Base-by-base conservation (phyloP, 441 rosid species). In the Populus hybrid region DNA sequence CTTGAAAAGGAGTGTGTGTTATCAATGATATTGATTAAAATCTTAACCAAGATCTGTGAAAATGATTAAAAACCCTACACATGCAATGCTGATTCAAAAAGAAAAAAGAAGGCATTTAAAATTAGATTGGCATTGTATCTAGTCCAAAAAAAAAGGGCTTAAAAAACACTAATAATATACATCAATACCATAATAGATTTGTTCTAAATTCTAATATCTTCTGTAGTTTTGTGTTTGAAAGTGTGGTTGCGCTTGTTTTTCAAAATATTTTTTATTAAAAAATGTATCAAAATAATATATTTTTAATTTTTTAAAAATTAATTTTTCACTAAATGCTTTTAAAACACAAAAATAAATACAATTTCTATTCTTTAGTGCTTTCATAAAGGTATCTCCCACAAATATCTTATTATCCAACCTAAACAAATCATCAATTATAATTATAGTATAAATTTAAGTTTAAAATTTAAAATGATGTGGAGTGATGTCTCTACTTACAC, bases 381-480 rank as follows among this genome's bases (percentile, higher is more conserved):
- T 4, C 33, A 31, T 28, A 3, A 16, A 38, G 64, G 38, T 24
- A 69, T 68, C 67, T 35, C 20, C 26, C 23, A 68, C 69, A 4
- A 77, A 8, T 31, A 8, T 68, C n/a, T 28, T n/a, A 29, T 40
- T 26, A 26, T 40, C 14, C 40, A 20, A 59, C 21, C 66, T 36
- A 36, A 35, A 24, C 21, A 68, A n/a, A 7, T 2, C 18, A 73
- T 2, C 28, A 45, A 1, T 42, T 20, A 63, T 7, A 20, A 5
- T 9, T 14, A 64, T 21, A 29, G 31, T 21, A 26, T 28, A 35
- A 18, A 12, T 70, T 42, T 75, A 35, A 80, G 64, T n/a, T 65
- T 70, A 38, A 76, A 75, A 45, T 69, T 26, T 18, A 71, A 70
- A 77, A 21, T 56, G 63, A n/a, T n/a, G n/a, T n/a, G n/a, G n/a